Evolutionary conservation across 768 basidiomycete species (phyloP).

Genomic region (Chiua virens): DNA sequence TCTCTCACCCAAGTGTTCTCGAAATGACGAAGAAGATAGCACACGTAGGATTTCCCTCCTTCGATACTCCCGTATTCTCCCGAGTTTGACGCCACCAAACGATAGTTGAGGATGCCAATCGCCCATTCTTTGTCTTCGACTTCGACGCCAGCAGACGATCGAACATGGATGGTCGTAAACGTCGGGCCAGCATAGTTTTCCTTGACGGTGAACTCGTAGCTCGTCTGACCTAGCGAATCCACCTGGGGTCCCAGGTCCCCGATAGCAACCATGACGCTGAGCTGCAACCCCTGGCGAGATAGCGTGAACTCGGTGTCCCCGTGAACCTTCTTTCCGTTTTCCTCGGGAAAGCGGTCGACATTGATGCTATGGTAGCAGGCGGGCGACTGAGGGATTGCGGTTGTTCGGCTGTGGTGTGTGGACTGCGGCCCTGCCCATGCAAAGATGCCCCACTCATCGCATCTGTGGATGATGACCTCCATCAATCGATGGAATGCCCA

Average conservation of each 20-base stretch:
- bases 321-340: constrained; percentile 3
- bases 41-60: constrained; percentile 10
- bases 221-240: not conserved
- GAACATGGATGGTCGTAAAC: constrained; percentile 1
- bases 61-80: constrained; percentile 9
- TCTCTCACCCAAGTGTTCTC: constrained; percentile 10
- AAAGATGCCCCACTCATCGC: constrained; percentile 25
- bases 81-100: constrained; percentile 5
- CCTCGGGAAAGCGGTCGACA: constrained; percentile 2
- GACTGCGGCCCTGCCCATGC: constrained; percentile 22
- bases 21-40: constrained; percentile 9
- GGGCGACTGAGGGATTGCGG: constrained; percentile 15
- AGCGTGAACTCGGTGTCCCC: constrained; percentile 16
- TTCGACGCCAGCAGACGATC: not conserved
- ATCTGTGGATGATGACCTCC: constrained; percentile 21
- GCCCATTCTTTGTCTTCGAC: constrained; percentile 6
- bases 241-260: constrained; percentile 1
- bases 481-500: constrained; percentile 28
- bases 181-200: constrained; percentile 5
- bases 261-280: constrained; percentile 11
- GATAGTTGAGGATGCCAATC: constrained; percentile 15
- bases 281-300: constrained; percentile 13
- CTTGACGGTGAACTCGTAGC: constrained; percentile 11
- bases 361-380: constrained; percentile 14
- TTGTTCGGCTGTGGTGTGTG: constrained; percentile 10